A percentile compares a stretch with the other conserved stretches of the same genome.
Evolutionary conservation across 1,139 yeast species (phyloP).

Genomic region (Saccharomyces hybrid): DNA sequence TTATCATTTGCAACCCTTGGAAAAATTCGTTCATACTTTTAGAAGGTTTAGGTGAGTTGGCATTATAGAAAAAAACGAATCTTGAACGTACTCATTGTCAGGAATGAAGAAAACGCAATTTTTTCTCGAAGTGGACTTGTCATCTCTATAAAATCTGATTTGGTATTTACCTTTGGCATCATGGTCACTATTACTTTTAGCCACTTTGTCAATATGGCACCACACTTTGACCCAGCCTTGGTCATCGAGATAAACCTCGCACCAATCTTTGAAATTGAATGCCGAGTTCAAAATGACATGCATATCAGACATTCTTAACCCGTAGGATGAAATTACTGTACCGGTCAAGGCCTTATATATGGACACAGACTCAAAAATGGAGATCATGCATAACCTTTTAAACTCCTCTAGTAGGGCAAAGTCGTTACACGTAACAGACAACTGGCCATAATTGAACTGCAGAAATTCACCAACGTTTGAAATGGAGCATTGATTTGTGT

Average conservation of each 20-base stretch:
- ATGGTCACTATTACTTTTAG: conserved; percentile 6
- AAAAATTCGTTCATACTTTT: conserved; percentile 9
- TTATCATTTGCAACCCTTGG: conserved; percentile 15
- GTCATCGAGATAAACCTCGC: conserved; percentile 25
- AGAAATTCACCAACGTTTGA: background rate
- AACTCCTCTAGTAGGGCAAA: conserved; percentile 7
- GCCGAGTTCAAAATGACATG: conserved; percentile 23
- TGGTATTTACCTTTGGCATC: conserved; percentile 19
- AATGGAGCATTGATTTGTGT: background rate
- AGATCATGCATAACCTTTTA: conserved; percentile 15
- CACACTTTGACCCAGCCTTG: conserved; percentile 30
- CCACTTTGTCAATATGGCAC: conserved; percentile 28
- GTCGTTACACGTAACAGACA: conserved; percentile 8
- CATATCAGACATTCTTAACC: conserved; percentile 27
- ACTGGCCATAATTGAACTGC: conserved; percentile 9
- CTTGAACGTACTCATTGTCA: conserved; percentile 24
- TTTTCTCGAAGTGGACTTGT: conserved; percentile 18
- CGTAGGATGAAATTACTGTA: conserved; percentile 24
- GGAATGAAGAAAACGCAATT: conserved; percentile 24
- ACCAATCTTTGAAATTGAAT: conserved; percentile 31
- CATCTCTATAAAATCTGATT: conserved; percentile 28
- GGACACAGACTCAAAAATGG: conserved; percentile 24
- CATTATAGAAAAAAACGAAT: conserved; percentile 23
- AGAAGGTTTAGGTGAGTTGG: conserved; percentile 4
- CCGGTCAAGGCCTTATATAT: conserved; percentile 29